Evolutionary conservation across 371 early-diverging fungal species (phyloP).

Genomic region (Vavraia culicis): DNA sequence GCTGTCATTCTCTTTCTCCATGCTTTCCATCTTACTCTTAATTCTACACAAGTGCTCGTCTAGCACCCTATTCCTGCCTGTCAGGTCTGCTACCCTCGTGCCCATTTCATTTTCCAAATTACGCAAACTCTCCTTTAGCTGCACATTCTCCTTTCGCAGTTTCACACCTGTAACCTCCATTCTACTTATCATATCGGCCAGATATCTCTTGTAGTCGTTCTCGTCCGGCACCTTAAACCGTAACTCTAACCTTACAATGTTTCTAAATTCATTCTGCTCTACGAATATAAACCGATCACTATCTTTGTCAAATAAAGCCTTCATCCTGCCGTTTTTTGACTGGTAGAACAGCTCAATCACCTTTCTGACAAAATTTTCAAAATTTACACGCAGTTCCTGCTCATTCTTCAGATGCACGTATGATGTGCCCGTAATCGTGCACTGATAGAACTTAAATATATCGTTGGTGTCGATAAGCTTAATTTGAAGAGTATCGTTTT

Average conservation of each 20-base stretch:
- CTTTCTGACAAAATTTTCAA: conserved; percentile 31
- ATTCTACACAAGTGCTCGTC: conserved; percentile 13
- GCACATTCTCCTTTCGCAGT: conserved; percentile 36
- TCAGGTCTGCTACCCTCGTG: conserved; percentile 9
- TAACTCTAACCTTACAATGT: conserved; percentile 37
- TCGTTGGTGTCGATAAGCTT: conserved; percentile 35
- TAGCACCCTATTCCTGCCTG: no score
- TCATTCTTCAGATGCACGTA: conserved; percentile 39
- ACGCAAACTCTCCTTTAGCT: conserved; percentile 24
- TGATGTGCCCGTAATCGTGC: conserved; percentile 25
- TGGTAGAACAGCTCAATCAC: conserved; percentile 32
- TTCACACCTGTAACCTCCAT: conserved; percentile 38
- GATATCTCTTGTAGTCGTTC: conserved; percentile 31
- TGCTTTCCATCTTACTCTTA: conserved; percentile 16
- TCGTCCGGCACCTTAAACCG: conserved; percentile 38
- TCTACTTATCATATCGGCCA: conserved; percentile 32
- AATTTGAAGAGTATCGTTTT: conserved; percentile 25
- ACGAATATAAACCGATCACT: conserved; percentile 32
- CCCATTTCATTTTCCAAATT: conserved; percentile 15
- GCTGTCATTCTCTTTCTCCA: conserved; percentile 4
- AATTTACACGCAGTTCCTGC: conserved; percentile 40
- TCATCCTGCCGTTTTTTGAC: conserved; percentile 12
- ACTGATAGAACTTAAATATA: conserved; percentile 37
- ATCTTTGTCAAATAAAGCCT: conserved; percentile 22
- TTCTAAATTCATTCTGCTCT: conserved; percentile 39